Evolutionary conservation across 805 yeast species (phyloP), one percentile per base, ranked within the genome.

Genomic region (Crinitomyces ghanaensis): DNA sequence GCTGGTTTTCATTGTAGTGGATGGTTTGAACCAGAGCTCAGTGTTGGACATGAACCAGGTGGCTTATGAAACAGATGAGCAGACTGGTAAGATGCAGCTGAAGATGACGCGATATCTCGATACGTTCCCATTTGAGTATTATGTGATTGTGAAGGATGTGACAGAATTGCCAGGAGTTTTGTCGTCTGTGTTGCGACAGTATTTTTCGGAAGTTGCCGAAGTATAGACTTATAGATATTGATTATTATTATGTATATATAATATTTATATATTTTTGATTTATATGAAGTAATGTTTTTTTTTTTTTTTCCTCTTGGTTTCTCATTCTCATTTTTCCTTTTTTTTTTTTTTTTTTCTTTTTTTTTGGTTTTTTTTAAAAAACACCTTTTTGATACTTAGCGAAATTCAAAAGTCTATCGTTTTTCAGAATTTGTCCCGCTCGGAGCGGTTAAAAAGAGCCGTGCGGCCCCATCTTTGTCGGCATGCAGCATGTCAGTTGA

Each of bases 31-130:
- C 23, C 54, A 53, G 34, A 75, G 72, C 28, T 83, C 95, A 1
- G 86, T 91, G 43, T 62, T 88, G 60, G 95, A 88, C 42, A 85
- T 91, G 95, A 79, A 77, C 34, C 96, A 88, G 60, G 98, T 86
- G 19, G 74, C 68, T 39, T 91, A 86, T 49, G 49, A 42, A 11
- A 69, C 67, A n/a, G 65, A 38, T 31, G 35, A 77, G 3, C 88
- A 78, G 51, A 49, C 53, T 24, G 96, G 96, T 2, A 70, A 68
- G 37, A 67, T 74, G 73, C 70, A 70, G 28, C 62, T 93, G 42
- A 68, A 77, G 51, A 91, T 91, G 38, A 77, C 74, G 39, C 81
- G 77, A 46, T 91, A 91, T 50, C 68, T 91, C 55, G 95, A 88
- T 47, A 70, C 81, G 19, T 91, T 91, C 76, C 97, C 99, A 46